Percentiles rank a stretch among this genome's conserved stretches.
Conservation (phyloP, 2,329 filamentous ascomycete genomes). For the Fusarium protoensiforme region DNA sequence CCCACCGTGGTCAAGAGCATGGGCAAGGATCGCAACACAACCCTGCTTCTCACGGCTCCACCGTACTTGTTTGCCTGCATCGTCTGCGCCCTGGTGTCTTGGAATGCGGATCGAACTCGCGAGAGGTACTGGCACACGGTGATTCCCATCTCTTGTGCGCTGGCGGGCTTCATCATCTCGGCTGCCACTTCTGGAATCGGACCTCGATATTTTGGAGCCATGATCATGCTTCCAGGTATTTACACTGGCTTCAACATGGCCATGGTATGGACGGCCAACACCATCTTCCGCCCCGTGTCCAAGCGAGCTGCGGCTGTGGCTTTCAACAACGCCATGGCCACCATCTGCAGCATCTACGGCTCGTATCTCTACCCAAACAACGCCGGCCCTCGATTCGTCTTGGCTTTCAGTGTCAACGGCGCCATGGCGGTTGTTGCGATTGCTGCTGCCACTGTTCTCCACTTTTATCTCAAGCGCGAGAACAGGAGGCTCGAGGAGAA, state of each 20-base stretch:
- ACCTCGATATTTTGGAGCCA: neutral
- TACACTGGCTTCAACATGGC: conserved; percentile 6
- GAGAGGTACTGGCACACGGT: conserved; percentile 60
- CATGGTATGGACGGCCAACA: conserved; percentile 7
- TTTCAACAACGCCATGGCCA: neutral
- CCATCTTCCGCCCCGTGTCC: neutral
- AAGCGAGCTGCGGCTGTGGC: conserved; percentile 8
- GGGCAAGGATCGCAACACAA: conserved; percentile 11
- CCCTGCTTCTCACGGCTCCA: conserved; percentile 14
- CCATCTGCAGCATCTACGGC: neutral
- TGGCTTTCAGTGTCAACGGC: neutral
- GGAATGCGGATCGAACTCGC: conserved; percentile 55
- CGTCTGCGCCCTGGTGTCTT: conserved; percentile 55
- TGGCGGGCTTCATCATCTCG: neutral
- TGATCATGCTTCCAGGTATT: conserved; percentile 9
- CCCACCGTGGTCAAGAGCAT: conserved; percentile 24
- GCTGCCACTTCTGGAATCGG: neutral
- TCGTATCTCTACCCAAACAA: neutral
- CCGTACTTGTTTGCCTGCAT: conserved; percentile 24
- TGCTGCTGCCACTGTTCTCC: neutral
- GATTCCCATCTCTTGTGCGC: conserved; percentile 29
- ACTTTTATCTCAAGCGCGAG: conserved; percentile 3
- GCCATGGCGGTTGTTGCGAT: neutral
- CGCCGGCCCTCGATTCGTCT: neutral
- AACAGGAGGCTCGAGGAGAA: neutral